phyloP scores from a whole-genome alignment of 2,329 filamentous ascomycete genomes.

The Aspergillus floridensis region DNA sequence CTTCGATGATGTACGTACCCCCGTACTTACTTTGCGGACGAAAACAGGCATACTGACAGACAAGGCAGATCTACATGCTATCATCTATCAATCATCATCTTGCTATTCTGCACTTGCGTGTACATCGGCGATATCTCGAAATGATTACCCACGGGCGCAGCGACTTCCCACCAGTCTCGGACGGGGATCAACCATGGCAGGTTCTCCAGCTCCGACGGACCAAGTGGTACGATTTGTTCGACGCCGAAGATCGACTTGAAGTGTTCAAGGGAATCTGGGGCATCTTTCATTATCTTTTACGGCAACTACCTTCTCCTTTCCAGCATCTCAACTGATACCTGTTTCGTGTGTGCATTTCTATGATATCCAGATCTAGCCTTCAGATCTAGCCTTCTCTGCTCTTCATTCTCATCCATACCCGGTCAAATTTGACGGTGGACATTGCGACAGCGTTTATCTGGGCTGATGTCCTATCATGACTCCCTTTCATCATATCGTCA shows the following conservation, averaged over 20 bases:
- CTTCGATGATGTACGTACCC: slow-evolving; percentile 53
- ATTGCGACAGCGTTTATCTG: not conserved
- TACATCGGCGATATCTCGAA: slow-evolving; percentile 58
- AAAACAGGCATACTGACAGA: slow-evolving; percentile 5
- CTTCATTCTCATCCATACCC: not conserved
- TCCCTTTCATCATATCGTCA: not conserved
- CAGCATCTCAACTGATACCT: not conserved
- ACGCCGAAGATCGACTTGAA: slow-evolving; percentile 53
- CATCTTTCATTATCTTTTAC: slow-evolving; percentile 54
- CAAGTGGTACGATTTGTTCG: slow-evolving; percentile 59
- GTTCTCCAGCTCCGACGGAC: slow-evolving; percentile 54
- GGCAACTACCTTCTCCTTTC: slow-evolving; percentile 14
- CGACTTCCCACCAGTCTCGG: slow-evolving; percentile 21
- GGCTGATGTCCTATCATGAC: not conserved
- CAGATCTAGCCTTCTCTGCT: not conserved
- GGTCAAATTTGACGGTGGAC: not conserved
- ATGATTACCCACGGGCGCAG: slow-evolving; percentile 49
- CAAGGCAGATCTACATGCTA: slow-evolving; percentile 56
- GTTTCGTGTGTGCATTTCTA: not conserved
- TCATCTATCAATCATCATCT: slow-evolving; percentile 64
- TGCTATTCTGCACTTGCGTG: slow-evolving; percentile 56
- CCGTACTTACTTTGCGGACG: not conserved
- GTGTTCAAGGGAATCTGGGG: slow-evolving; percentile 58
- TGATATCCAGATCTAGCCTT: not conserved
- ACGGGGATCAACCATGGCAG: slow-evolving; percentile 47